Percentiles rank a stretch among this genome's conserved stretches.
phyloP scores from a whole-genome alignment of 1,284 basidiomycete genomes.

The Tranzscheliella williamsii region DNA sequence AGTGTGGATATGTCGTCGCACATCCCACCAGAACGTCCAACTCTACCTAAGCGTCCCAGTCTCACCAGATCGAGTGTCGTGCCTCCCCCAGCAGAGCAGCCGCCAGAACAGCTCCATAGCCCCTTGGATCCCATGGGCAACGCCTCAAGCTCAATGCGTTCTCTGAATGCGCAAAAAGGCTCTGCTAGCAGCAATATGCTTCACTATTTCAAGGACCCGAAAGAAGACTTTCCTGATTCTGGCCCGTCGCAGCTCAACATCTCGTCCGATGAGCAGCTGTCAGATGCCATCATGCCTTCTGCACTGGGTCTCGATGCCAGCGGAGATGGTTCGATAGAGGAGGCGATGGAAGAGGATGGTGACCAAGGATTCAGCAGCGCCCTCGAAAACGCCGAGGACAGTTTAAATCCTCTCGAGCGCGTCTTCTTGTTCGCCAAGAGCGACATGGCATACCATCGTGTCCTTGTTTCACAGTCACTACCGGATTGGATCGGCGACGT shows the following conservation, averaged over 20 bases:
- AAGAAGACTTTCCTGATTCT: slow-evolving; percentile 1
- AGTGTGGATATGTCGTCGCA: background rate
- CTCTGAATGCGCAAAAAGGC: slow-evolving; percentile 28
- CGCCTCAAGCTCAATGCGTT: slow-evolving; percentile 22
- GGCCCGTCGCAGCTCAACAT: slow-evolving; percentile 11
- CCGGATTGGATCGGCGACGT: slow-evolving; percentile 59
- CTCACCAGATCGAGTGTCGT: slow-evolving; percentile 46
- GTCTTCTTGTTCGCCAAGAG: slow-evolving; percentile 92
- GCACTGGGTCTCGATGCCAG: slow-evolving; percentile 35
- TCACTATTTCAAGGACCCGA: slow-evolving; percentile 37
- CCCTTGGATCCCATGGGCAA: slow-evolving; percentile 23
- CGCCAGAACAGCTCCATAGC: slow-evolving; percentile 11
- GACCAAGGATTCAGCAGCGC: slow-evolving; percentile 12
- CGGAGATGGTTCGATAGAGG: slow-evolving; percentile 9
- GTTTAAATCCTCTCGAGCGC: slow-evolving; percentile 78
- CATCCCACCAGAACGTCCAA: slow-evolving; percentile 12
- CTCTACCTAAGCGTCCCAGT: slow-evolving; percentile 44
- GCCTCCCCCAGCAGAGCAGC: slow-evolving; percentile 23
- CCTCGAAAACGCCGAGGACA: slow-evolving; percentile 27
- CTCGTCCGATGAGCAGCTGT: slow-evolving; percentile 13
- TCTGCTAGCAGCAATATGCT: slow-evolving; percentile 34
- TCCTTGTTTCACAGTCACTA: slow-evolving; percentile 70
- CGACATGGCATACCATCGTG: slow-evolving; percentile 76
- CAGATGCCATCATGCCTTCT: slow-evolving; percentile 25
- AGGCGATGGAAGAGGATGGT: slow-evolving; percentile 18